These are phyloP conservation scores for Usnea hakonensis DNA, from an alignment of 495 filamentous ascomycete species.

Conservation along the genomic window DNA sequence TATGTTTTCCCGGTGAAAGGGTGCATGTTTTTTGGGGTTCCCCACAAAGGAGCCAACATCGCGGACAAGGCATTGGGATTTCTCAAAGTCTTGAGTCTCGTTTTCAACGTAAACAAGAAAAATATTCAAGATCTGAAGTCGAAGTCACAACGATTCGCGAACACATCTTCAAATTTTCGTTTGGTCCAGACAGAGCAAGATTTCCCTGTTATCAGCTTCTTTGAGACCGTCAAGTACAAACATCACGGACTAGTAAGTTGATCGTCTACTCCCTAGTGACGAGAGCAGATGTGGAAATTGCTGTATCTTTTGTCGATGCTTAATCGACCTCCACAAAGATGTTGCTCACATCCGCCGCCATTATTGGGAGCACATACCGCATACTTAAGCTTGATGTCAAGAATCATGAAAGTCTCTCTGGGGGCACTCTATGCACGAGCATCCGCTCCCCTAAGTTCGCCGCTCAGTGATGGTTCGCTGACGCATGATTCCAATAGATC, in stretches of 20 bases:
- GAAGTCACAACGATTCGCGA: conserved; percentile 7
- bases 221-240: neutral
- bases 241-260: neutral
- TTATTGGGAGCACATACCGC: no score
- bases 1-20: conserved; percentile 7
- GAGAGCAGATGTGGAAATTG: neutral
- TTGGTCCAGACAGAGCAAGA: neutral
- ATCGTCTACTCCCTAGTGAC: neutral
- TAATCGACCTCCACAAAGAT: no score
- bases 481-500: neutral
- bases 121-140: neutral
- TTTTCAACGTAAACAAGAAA: conserved; percentile 4
- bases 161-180: neutral
- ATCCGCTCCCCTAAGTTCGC: neutral
- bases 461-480: neutral
- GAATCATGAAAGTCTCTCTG: no score
- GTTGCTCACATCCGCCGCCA: no score
- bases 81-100: neutral
- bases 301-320: no score
- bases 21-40: conserved; percentile 10
- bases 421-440: neutral
- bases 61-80: neutral
- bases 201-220: neutral
- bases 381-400: no score
- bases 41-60: conserved; percentile 4